Base-by-base conservation (phyloP, 257 asterid genomes). In the Forsythia suspensa region DNA sequence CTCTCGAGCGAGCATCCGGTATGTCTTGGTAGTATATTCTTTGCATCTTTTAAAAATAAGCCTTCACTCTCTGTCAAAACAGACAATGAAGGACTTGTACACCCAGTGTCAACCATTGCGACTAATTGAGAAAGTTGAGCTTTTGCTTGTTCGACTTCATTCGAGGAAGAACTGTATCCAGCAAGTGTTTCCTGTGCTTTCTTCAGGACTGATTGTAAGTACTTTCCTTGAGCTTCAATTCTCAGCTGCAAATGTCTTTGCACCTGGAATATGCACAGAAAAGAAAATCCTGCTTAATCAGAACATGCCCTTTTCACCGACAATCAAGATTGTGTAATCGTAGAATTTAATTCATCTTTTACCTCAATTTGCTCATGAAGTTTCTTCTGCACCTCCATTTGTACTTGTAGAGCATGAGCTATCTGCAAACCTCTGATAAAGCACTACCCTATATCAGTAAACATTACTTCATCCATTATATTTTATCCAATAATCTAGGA, bases 171-270 rank as follows among this genome's bases (percentile, higher is more conserved):
- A 73, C 86, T 79, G 43, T 93, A 95, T 63, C 86, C 89, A 15
- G 95, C 86, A 11, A 95, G 88, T 12, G 99, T 89, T 69, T 93
- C 94, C 34, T 93, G 92, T 16, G 99, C 99, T 80, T 89, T 95
- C 78, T 79, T 87, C 84, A 95, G 36, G 38, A 95, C 95, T 20
- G 96, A 86, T 74, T 95, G 99, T 70, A 95, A 74, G 77, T 95
- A 95, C 79, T 89, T 95, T 20, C 99, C 97, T 80, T 95, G 99
- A 9, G 99, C 95, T 86, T 93, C 99, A 63, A 95, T 95, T 73
- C 99, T 79, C 79, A 91, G 81, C 82, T 91, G 99, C 83, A 95
- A 69, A 85, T 87, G 98, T 59, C 87, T 89, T 81, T 95, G 99
- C 71, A 95, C 98, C 98, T 94, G 86, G 52, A 29, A 67, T 44